Percentiles rank a stretch among this genome's conserved stretches.
Evolutionary conservation across 1,139 yeast genomes (phyloP).

Genomic region (Spencermartinsiella ligniputridi): DNA sequence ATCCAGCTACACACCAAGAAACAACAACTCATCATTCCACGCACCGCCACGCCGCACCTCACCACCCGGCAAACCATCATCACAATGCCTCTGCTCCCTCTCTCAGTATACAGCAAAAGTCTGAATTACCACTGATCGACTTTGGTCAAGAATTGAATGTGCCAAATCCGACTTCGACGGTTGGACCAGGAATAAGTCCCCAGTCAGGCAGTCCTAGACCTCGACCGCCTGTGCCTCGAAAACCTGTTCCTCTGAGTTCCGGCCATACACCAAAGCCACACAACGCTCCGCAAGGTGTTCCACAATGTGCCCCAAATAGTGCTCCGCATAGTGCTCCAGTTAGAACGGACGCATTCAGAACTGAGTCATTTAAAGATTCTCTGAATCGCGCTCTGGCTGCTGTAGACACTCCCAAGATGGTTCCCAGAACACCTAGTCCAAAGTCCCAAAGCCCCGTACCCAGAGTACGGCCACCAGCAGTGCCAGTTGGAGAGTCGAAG

Average conservation of each 20-base stretch:
- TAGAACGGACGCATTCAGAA: too few species aligned
- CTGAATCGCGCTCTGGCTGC: too few species aligned
- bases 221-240: conserved; percentile 5
- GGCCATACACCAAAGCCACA: too few species aligned
- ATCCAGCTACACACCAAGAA: neutral
- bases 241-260: conserved; percentile 4
- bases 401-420: too few species aligned
- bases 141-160: neutral
- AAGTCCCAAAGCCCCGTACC: too few species aligned
- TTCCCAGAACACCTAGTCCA: neutral
- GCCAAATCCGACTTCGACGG: neutral
- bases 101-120: neutral
- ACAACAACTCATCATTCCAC: neutral
- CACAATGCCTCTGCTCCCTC: neutral
- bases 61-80: neutral
- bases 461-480: too few species aligned
- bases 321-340: too few species aligned
- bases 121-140: neutral
- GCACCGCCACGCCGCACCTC: too few species aligned
- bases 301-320: too few species aligned
- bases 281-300: too few species aligned
- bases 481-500: too few species aligned
- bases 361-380: too few species aligned
- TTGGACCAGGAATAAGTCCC: neutral
- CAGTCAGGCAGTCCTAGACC: neutral